Percentiles rank a stretch among this genome's conserved stretches.
Evolutionary conservation across 1,284 basidiomycete genomes (phyloP).

Genomic region (Fomitopsis schrenkii): DNA sequence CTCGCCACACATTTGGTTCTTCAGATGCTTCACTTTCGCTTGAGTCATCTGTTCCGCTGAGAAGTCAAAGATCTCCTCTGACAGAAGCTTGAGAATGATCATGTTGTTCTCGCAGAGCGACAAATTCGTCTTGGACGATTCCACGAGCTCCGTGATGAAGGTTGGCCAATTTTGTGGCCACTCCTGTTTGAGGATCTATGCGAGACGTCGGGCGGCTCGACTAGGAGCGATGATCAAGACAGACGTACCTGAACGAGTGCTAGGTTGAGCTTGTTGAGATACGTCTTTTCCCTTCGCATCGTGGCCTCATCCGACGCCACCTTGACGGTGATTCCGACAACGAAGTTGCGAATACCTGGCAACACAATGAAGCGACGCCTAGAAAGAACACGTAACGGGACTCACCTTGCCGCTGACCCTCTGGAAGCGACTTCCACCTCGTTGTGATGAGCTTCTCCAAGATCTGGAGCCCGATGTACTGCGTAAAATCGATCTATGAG

Average conservation of each 20-base stretch:
- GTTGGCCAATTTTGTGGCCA: conserved; percentile 99
- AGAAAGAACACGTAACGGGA: conserved; percentile 9
- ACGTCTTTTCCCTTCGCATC: conserved; percentile 92
- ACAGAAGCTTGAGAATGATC: conserved; percentile 96
- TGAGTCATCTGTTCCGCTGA: conserved; percentile 99
- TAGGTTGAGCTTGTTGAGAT: conserved; percentile 95
- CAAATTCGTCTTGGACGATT: conserved; percentile 95
- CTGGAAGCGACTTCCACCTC: conserved; percentile 94
- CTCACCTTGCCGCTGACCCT: conserved; percentile 87
- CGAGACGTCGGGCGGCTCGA: background rate
- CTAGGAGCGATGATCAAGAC: conserved; percentile 9
- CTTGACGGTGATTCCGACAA: conserved; percentile 92
- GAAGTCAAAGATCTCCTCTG: conserved; percentile 99
- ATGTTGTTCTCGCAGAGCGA: conserved; percentile 99
- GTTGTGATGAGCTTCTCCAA: conserved; percentile 93
- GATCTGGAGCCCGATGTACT: conserved; percentile 96
- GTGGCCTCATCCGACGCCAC: conserved; percentile 85
- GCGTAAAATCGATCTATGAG: conserved; percentile 1
- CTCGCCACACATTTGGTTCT: conserved; percentile 97
- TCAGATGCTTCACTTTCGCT: conserved; percentile 95
- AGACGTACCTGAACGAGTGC: conserved; percentile 85
- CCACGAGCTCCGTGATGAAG: conserved; percentile 97
- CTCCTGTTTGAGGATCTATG: conserved; percentile 96
- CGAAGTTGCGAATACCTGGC: conserved; percentile 93
- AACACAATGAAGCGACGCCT: background rate